Base-by-base conservation (phyloP, 2,329 filamentous ascomycete species). In the Parafenestella ontariensis region DNA sequence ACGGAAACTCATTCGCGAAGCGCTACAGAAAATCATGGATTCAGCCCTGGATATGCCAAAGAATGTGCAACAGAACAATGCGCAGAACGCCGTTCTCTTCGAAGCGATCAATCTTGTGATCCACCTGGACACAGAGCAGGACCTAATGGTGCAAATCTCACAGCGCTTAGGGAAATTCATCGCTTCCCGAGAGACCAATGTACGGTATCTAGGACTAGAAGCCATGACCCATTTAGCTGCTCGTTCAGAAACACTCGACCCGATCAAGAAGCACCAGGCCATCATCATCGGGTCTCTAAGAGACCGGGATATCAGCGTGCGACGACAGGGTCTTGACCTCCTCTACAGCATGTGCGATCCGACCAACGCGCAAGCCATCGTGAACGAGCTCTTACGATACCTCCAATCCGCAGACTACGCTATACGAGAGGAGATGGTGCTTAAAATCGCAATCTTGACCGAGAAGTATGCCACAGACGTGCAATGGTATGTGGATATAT, bases 281-380 rank as follows among this genome's bases (percentile, higher is more conserved):
- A 93, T 98, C 56, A 99, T 99, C 66, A 86, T 99, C 40, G 92
- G 92, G 28, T 97, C 95, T 0, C 82, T 99, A 39, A 91, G 95
- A 72, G 95, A 99, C 74, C 86, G 95, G 54, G 95, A 99, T 76
- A 99, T 99, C 69, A 98, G 94, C 72, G 95, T 99, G 41, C 88
- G 96, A 56, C 87, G 95, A 65, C 98, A 99, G 78, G 95, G 94
- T 54, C 84, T 99, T 43, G 96, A 99, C 77, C 80, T 99, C 51
- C 85, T 99, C 29, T 99, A 99, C 85, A 99, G 95, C 86, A 99
- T 99, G 95, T 99, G 96, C 76, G 95, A 99, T 77, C 86, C 90
- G 29, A 89, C 89, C n/a, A 99, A 99, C 76, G 92, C 95, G 7
- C 90, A 91, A 61, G 88, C 91, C 9, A 96, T 99, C 63, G 95